Conservation (phyloP, 768 basidiomycete genomes). For the Leccinum incarnatum region DNA sequence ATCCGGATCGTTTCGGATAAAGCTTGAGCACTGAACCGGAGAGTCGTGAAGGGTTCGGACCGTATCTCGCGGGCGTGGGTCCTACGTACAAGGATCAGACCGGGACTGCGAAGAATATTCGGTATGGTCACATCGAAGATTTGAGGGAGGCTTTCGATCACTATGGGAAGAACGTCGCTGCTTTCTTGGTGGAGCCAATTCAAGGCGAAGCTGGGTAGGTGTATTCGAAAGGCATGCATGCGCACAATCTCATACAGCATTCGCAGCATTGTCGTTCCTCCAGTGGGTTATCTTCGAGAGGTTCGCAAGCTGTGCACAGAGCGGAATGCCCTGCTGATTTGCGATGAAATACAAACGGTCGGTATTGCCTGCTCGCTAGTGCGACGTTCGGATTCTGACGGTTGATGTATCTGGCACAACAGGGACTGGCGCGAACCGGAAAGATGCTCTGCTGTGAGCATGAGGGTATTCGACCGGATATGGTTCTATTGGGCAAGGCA, state of each 20-base stretch:
- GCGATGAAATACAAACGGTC: conserved; percentile 97
- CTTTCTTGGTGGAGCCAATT: conserved; percentile 95
- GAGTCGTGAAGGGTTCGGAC: conserved; percentile 83
- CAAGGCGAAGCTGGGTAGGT: conserved; percentile 97
- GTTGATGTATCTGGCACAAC: conserved; percentile 4
- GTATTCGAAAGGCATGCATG: neutral
- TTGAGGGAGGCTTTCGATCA: conserved; percentile 77
- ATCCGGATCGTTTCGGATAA: conserved; percentile 11
- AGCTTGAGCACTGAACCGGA: conserved; percentile 97
- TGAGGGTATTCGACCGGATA: conserved; percentile 85
- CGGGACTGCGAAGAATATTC: conserved; percentile 55
- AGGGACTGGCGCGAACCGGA: conserved; percentile 91
- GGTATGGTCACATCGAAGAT: conserved; percentile 82
- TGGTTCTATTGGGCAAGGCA: conserved; percentile 93
- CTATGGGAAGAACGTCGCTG: conserved; percentile 81
- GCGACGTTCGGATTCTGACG: neutral
- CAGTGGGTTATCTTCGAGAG: conserved; percentile 76
- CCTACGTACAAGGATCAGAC: conserved; percentile 62
- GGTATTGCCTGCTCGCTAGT: conserved; percentile 21
- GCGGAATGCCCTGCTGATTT: conserved; percentile 93
- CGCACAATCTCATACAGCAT: neutral
- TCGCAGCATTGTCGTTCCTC: conserved; percentile 85
- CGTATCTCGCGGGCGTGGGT: conserved; percentile 83
- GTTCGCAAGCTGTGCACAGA: conserved; percentile 85
- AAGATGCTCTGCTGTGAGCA: conserved; percentile 91